Conservation (phyloP, 768 basidiomycete species). For the Tricholoma bakamatsutake region DNA sequence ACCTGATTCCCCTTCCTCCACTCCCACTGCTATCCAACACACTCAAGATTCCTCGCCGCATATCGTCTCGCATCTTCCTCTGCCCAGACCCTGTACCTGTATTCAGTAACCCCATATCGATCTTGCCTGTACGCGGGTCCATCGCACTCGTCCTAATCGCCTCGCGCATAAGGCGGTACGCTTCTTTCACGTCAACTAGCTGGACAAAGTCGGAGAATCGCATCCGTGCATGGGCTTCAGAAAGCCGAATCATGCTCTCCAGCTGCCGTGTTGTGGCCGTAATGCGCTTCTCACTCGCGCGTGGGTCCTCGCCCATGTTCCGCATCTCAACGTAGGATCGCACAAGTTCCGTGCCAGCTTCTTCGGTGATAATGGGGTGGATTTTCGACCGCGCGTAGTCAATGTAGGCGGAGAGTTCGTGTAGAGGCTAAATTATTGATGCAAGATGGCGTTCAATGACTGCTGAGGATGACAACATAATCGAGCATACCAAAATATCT, state of each 20-base stretch:
- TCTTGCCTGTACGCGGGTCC: slow-evolving; percentile 95
- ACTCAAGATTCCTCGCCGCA: slow-evolving; percentile 73
- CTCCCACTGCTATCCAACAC: slow-evolving; percentile 48
- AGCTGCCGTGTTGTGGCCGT: slow-evolving; percentile 97
- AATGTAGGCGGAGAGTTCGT: slow-evolving; percentile 91
- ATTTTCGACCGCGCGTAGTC: slow-evolving; percentile 85
- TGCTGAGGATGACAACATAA: neutral
- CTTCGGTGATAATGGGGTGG: slow-evolving; percentile 81
- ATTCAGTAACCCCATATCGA: slow-evolving; percentile 93
- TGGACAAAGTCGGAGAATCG: slow-evolving; percentile 86
- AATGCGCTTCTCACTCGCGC: slow-evolving; percentile 86
- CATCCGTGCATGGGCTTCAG: slow-evolving; percentile 97
- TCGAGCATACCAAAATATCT: slow-evolving; percentile 64
- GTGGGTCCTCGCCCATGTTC: slow-evolving; percentile 84
- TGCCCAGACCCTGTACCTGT: slow-evolving; percentile 89
- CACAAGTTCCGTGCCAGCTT: slow-evolving; percentile 81
- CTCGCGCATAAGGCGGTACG: slow-evolving; percentile 91
- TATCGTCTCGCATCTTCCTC: slow-evolving; percentile 81
- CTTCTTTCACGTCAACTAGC: slow-evolving; percentile 82
- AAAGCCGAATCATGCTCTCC: slow-evolving; percentile 93
- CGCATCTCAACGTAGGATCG: slow-evolving; percentile 91
- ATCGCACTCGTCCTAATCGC: slow-evolving; percentile 93
- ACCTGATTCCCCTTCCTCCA: slow-evolving; percentile 62
- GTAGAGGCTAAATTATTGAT: slow-evolving; percentile 56
- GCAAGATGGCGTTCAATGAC: neutral